Evolutionary conservation across 2,329 filamentous ascomycete genomes (phyloP).

Genomic region (Cladosporium velox): DNA sequence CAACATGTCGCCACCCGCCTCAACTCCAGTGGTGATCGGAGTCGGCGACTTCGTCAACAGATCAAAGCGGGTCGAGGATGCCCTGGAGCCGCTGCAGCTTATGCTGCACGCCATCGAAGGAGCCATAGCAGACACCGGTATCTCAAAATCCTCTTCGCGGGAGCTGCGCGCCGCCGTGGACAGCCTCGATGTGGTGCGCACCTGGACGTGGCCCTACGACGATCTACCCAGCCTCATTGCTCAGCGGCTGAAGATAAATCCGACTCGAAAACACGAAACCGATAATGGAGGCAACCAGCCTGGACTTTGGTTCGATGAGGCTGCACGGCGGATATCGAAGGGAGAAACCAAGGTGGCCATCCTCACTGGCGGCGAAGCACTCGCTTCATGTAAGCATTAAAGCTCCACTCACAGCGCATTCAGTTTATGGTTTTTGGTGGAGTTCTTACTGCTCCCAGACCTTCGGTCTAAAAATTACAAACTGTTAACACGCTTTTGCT

Average conservation of each 20-base stretch:
- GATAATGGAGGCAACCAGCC: constrained; percentile 67
- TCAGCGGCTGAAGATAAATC: constrained; percentile 50
- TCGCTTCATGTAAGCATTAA: constrained; percentile 56
- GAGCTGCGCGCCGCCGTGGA: constrained; percentile 54
- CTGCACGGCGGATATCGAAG: constrained; percentile 57
- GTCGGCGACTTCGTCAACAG: constrained; percentile 64
- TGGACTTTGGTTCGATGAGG: constrained; percentile 63
- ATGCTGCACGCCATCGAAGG: constrained; percentile 58
- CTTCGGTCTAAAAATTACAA: neutral
- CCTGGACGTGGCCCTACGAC: constrained; percentile 67
- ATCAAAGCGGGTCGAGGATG: constrained; percentile 53
- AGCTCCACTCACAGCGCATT: constrained; percentile 5
- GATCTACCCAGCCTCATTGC: constrained; percentile 59
- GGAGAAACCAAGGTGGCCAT: constrained; percentile 59
- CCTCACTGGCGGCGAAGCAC: constrained; percentile 64
- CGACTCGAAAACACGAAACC: constrained; percentile 53
- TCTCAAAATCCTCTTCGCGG: constrained; percentile 31
- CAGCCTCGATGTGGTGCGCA: constrained; percentile 60
- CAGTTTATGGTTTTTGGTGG: neutral
- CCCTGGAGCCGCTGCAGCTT: constrained; percentile 60
- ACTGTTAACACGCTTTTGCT: neutral
- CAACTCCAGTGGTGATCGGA: constrained; percentile 60
- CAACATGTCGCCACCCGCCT: constrained; percentile 4
- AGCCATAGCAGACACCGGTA: constrained; percentile 55
- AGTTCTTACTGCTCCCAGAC: neutral